Evolutionary conservation across 257 asterid genomes (phyloP).

Genomic region (Nicotiana otophora): DNA sequence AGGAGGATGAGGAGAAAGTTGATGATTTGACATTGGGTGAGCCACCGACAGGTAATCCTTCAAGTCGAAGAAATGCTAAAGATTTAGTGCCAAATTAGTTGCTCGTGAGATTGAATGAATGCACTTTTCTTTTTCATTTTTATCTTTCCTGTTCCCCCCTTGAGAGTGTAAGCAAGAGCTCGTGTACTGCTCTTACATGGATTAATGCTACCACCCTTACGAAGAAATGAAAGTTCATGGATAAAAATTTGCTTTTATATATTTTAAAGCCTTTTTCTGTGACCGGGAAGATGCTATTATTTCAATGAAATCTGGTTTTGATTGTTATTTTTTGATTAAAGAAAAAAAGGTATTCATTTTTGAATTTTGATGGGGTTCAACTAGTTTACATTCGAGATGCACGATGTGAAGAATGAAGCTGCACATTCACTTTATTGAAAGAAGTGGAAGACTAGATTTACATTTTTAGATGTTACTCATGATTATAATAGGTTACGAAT

Average conservation of each 20-base stretch:
- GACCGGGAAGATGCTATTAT: no score
- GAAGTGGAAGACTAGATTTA: neutral
- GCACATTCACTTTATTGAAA: neutral
- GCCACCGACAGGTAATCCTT: conserved; percentile 47
- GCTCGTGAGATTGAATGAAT: neutral
- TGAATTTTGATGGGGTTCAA: neutral
- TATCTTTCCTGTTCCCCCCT: neutral
- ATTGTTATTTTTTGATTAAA: neutral
- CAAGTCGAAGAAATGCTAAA: neutral
- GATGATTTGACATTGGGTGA: conserved; percentile 46
- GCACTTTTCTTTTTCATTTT: neutral
- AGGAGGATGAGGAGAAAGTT: conserved; percentile 50
- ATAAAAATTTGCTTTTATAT: neutral
- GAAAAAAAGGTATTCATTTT: neutral
- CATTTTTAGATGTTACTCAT: no score
- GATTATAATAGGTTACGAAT: no score
- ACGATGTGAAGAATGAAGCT: neutral
- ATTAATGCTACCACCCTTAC: neutral
- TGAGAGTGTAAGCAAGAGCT: no score
- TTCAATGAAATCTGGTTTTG: neutral
- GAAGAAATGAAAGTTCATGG: neutral
- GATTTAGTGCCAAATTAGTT: neutral
- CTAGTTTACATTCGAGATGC: neutral
- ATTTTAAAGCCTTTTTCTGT: no score
- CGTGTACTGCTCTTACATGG: neutral